Base-by-base conservation (phyloP, 345 rosid species). In the Laguncularia racemosa region DNA sequence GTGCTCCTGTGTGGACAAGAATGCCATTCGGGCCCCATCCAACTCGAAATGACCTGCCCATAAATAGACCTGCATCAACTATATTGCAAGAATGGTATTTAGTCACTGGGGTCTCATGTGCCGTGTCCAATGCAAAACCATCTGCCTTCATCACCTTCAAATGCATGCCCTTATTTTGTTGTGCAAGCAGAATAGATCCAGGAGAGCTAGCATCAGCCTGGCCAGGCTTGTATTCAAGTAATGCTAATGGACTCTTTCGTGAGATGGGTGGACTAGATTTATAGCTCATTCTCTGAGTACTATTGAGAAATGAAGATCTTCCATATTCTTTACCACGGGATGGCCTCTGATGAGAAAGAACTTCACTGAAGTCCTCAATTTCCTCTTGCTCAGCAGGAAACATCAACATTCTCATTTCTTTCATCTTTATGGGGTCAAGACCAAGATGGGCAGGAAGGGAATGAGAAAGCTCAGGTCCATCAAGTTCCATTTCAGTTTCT, bases 11-110 rank as follows among this genome's bases (percentile, higher is more conserved):
- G 66, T 93, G 99, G 50, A 93, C 80, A 71, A 93, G 96, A 64
- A 89, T 68, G 20, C 97, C 97, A 84, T 84, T 87, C 20, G 95
- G 99, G 3, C 97, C 97, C 99, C 99, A 93, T 16, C 99, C 99
- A 38, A 82, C 99, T 62, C 97, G 97, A 75, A 89, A 93, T 46
- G 97, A 89, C 71, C 89, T 79, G 58, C 96, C 95, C 99, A 89
- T 93, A 72, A 93, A 93, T 58, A 93, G 73, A 62, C 86, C 97
- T 14, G 97, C 93, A 76, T 93, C 99, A 61, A 87, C 96, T 67
- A 93, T 68, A 71, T 85, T 85, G 65, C 58, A 65, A 55, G 95
- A 89, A 81, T 82, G 79, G 74, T 76, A 74, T 63, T 78, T 84
- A 57, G 78, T 76, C 43, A 87, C 61, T 52, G 90, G 96, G 49